Conservation (phyloP, 768 basidiomycete genomes). For the Tulasnella sp. region DNA sequence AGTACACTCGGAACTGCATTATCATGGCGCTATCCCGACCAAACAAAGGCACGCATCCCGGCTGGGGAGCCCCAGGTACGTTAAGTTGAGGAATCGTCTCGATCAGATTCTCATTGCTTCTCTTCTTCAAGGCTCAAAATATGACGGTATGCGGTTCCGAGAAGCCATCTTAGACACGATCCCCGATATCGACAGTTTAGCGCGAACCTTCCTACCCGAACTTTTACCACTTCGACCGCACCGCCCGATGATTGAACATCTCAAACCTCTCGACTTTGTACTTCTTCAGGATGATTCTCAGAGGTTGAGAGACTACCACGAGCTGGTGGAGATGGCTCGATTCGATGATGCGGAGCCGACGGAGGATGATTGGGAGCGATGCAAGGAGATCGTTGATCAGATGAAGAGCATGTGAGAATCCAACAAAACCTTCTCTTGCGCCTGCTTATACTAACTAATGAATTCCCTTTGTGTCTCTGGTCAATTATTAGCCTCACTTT, state of each 20-base stretch:
- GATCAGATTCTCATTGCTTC: too few relatives aligned
- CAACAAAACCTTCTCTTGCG: background rate
- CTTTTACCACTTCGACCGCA: slow-evolving; percentile 15
- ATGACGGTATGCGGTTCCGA: slow-evolving; percentile 13
- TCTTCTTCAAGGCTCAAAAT: slow-evolving; percentile 1
- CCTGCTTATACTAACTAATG: background rate
- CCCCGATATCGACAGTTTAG: slow-evolving; percentile 3
- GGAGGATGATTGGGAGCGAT: slow-evolving; percentile 10
- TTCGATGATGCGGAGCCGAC: slow-evolving; percentile 16
- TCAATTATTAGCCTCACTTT: background rate
- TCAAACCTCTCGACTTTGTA: slow-evolving; percentile 8
- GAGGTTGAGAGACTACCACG: slow-evolving; percentile 1
- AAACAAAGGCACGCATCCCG: slow-evolving; percentile 2
- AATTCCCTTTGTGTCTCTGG: too few relatives aligned
- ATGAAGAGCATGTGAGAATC: slow-evolving; percentile 6
- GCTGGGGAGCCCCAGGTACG: slow-evolving; percentile 19
- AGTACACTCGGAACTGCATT: slow-evolving; percentile 17
- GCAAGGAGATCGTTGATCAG: slow-evolving; percentile 12
- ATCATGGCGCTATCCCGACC: slow-evolving; percentile 8
- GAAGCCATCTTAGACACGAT: slow-evolving; percentile 16
- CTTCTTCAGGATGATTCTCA: slow-evolving; percentile 8
- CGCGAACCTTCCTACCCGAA: slow-evolving; percentile 13
- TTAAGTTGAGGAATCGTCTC: background rate
- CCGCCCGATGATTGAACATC: slow-evolving; percentile 7
- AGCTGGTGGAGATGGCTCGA: slow-evolving; percentile 14